Evolutionary conservation across 495 filamentous ascomycete genomes (phyloP).

Genomic region (Massariosphaeria phaeospora): DNA sequence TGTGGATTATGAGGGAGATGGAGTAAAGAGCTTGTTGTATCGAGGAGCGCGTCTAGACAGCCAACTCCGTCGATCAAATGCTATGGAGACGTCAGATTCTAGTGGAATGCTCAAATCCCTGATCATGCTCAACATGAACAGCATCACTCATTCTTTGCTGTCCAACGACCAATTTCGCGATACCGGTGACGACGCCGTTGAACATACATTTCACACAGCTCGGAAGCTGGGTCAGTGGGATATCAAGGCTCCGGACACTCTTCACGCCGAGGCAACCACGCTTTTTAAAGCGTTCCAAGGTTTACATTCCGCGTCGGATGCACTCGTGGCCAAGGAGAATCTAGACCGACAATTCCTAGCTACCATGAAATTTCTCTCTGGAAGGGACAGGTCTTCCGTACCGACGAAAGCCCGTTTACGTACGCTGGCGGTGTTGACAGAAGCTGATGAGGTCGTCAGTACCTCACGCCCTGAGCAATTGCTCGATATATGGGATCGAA

Average conservation of each 20-base stretch:
- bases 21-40: constrained; percentile 82
- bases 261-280: constrained; percentile 57
- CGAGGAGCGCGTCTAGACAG: constrained; percentile 89
- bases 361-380: constrained; percentile 56
- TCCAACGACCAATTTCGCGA: constrained; percentile 50
- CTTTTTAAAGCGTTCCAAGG: constrained; percentile 76
- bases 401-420: constrained; percentile 58
- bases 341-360: constrained; percentile 62
- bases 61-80: constrained; percentile 55
- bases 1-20: constrained; percentile 87
- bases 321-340: constrained; percentile 46
- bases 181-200: constrained; percentile 49
- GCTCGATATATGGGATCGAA: constrained; percentile 55
- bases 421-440: constrained; percentile 70
- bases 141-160: constrained; percentile 66
- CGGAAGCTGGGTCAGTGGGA: constrained; percentile 90
- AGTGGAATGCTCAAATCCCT: constrained; percentile 57
- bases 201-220: constrained; percentile 74
- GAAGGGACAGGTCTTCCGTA: constrained; percentile 53
- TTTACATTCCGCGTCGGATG: constrained; percentile 61
- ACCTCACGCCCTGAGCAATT: constrained; percentile 56
- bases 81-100: constrained; percentile 39
- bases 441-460: constrained; percentile 71
- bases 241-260: constrained; percentile 63
- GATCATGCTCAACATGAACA: constrained; percentile 62